These are phyloP conservation scores for Russula lepida DNA, from an alignment of 768 basidiomycete species.

Conservation along the genomic window DNA sequence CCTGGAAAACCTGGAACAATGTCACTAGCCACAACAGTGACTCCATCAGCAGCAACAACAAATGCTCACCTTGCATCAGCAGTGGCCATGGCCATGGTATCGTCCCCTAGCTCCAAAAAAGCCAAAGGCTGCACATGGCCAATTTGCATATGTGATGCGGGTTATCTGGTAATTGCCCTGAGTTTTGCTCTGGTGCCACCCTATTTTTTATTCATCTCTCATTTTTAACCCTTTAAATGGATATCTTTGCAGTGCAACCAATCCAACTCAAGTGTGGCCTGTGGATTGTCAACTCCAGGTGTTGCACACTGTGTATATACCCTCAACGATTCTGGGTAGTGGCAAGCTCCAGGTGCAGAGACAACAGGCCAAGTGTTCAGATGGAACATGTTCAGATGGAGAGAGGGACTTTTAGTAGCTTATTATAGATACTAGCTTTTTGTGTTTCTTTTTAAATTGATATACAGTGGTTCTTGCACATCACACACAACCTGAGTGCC, in stretches of 20 bases:
- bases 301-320: too few relatives aligned
- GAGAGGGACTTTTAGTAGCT: too few relatives aligned
- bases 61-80: background rate
- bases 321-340: too few relatives aligned
- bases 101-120: conserved; percentile 12
- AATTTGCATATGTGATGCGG: conserved; percentile 13
- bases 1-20: background rate
- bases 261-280: too few relatives aligned
- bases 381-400: too few relatives aligned
- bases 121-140: conserved; percentile 15
- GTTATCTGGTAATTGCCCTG: conserved; percentile 9
- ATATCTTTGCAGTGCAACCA: background rate
- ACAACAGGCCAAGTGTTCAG: too few relatives aligned
- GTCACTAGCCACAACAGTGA: background rate
- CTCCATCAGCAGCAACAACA: background rate
- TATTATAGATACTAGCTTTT: too few relatives aligned
- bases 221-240: background rate
- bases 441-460: too few relatives aligned
- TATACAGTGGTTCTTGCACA: too few relatives aligned
- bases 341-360: too few relatives aligned
- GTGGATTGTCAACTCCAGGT: too few relatives aligned
- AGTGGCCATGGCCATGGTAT: background rate
- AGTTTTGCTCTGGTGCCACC: background rate
- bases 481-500: too few relatives aligned
- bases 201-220: background rate